phyloP scores from a whole-genome alignment of 768 basidiomycete genomes.

The Imleria badia region DNA sequence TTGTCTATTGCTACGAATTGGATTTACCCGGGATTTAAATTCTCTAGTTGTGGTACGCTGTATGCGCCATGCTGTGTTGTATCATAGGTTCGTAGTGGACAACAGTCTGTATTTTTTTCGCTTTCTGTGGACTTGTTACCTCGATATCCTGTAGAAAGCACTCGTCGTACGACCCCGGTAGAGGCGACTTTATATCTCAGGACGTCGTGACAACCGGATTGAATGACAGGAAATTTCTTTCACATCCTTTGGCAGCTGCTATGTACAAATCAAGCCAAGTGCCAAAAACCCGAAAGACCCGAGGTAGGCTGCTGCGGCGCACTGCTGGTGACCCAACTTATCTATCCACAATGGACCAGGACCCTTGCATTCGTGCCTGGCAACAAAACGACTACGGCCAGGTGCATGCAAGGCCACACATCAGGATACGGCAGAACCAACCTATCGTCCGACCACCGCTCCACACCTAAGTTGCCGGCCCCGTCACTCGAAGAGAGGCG shows the following conservation, averaged over 20 bases:
- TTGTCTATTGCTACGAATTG: background rate
- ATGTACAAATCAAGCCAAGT: background rate
- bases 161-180: background rate
- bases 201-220: background rate
- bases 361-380: conserved; percentile 13
- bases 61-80: conserved; percentile 8
- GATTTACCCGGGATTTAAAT: conserved; percentile 1
- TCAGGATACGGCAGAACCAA: background rate
- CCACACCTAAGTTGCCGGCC: conserved; percentile 7
- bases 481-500: background rate
- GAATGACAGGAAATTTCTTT: too few relatives aligned
- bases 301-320: background rate
- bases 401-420: background rate
- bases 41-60: background rate
- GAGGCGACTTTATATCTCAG: background rate
- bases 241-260: background rate
- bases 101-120: background rate
- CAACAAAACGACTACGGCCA: conserved; percentile 4
- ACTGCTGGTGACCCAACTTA: conserved; percentile 4
- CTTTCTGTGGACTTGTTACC: conserved; percentile 2
- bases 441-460: background rate
- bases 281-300: background rate
- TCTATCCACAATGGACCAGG: background rate
- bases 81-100: background rate
- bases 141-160: conserved; percentile 9